These are phyloP conservation scores for Penicillium sp. DNA, from an alignment of 2,329 filamentous ascomycete species.

Conservation along the genomic window DNA sequence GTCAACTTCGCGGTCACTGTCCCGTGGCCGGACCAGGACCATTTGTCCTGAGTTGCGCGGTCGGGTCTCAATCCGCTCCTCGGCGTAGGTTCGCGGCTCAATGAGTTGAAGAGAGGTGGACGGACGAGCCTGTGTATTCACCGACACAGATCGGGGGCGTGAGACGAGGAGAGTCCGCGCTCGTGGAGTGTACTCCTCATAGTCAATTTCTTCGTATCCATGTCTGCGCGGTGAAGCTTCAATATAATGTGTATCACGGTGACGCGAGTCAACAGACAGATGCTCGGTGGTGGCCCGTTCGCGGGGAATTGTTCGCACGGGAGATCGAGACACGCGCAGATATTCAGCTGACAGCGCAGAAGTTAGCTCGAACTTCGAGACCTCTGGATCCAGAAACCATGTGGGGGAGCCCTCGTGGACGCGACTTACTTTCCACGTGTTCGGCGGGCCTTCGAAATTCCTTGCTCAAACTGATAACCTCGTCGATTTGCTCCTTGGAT, in stretches of 20 bases:
- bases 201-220: conserved; percentile 15
- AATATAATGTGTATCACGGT: conserved; percentile 28
- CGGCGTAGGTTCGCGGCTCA: conserved; percentile 31
- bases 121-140: conserved; percentile 27
- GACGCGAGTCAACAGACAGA: conserved; percentile 22
- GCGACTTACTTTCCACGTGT: conserved; percentile 26
- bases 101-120: conserved; percentile 35
- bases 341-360: conserved; percentile 19
- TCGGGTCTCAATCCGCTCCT: conserved; percentile 37
- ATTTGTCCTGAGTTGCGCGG: conserved; percentile 42
- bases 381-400: neutral
- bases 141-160: conserved; percentile 32
- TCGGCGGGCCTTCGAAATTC: conserved; percentile 39
- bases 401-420: conserved; percentile 1
- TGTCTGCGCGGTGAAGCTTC: conserved; percentile 27
- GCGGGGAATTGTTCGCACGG: conserved; percentile 17
- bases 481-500: conserved; percentile 85
- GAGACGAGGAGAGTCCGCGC: conserved; percentile 23
- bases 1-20: conserved; percentile 59
- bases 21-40: conserved; percentile 45
- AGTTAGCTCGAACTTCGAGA: neutral
- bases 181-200: conserved; percentile 25
- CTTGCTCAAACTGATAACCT: conserved; percentile 76
- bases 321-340: conserved; percentile 18
- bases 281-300: conserved; percentile 25